Base-by-base conservation (phyloP, 2,329 filamentous ascomycete genomes). In the Pyricularia grisea region DNA sequence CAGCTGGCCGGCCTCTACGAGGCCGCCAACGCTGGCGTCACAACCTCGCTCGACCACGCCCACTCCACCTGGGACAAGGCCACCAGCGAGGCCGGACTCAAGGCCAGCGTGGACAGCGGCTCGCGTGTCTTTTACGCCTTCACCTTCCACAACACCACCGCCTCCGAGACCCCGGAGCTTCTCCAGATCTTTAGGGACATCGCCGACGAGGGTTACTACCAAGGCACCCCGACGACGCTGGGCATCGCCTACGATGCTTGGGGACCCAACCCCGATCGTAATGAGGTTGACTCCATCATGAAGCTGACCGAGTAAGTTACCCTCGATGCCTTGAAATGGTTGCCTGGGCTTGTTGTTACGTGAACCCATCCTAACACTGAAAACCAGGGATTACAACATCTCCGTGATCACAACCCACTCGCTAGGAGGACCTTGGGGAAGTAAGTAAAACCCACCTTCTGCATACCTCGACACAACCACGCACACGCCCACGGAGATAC, bases 41-140 rank as follows among this genome's bases (percentile, higher is more conserved):
- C 84, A 0, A 83, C 83, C 0, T 78, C 79, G 0, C 77, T 87
- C 0, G 85, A 87, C 68, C 84, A 87, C 66, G 84, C 84, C 0
- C 83, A 84, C 50, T 78, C 83, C 31, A 84, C 78, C 0, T 84
- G 80, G 79, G 80, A 78, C 0, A 75, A 78, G 11, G 79, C 79
- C 0, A 79, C 78, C 0, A 74, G 81, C 0, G 76, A 79, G 27
- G 82, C 83, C 0, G 83, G 83, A 0, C 73, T 85, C 1, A 77
- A 81, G 4, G 84, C 80, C 0, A 80, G 79, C 0, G 75, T 85
- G 4, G 81, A 84, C 17, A 85, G 83, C 58, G 80, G 83, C 2
- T 82, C 80, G 0, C 75, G 83, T 0, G 80, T 84, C 0, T 83
- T 81, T 70, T 85, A 81, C 81, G 78, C 77, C 1, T 81, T 80